A percentile compares a stretch with the other conserved stretches of the same genome.
Conservation (phyloP, 2,329 filamentous ascomycete genomes). For the Ascochyta viciae-villosae region DNA sequence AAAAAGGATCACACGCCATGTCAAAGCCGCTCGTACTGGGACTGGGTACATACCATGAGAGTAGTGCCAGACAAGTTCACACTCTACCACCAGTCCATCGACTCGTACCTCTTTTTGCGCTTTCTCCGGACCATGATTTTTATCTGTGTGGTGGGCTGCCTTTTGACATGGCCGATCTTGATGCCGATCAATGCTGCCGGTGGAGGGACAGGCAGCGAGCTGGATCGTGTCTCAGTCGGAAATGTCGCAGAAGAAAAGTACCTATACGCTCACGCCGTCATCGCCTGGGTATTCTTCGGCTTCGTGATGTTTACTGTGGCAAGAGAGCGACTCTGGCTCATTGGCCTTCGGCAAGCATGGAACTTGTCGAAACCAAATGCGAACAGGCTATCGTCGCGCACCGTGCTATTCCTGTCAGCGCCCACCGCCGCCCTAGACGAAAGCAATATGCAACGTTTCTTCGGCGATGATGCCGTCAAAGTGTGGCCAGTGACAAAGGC, state of each 20-base stretch:
- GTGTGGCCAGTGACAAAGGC: slow-evolving; percentile 85
- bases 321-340: slow-evolving; percentile 87
- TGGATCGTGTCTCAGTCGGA: slow-evolving; percentile 80
- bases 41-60: slow-evolving; percentile 58
- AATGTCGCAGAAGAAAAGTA: slow-evolving; percentile 73
- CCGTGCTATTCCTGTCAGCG: slow-evolving; percentile 87
- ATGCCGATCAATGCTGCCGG: slow-evolving; percentile 91
- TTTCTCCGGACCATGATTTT: slow-evolving; percentile 81
- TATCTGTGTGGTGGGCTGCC: slow-evolving; percentile 82
- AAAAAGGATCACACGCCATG: slow-evolving; percentile 53
- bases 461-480: slow-evolving; percentile 79
- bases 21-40: slow-evolving; percentile 39
- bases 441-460: slow-evolving; percentile 77
- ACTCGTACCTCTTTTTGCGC: slow-evolving; percentile 89
- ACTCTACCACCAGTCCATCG: slow-evolving; percentile 88
- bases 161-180: slow-evolving; percentile 86
- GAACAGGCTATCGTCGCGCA: slow-evolving; percentile 85
- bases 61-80: slow-evolving; percentile 75
- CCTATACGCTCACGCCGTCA: slow-evolving; percentile 78
- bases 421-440: slow-evolving; percentile 80
- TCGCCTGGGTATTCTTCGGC: slow-evolving; percentile 81
- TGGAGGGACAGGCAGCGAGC: slow-evolving; percentile 66
- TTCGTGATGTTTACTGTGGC: slow-evolving; percentile 91
- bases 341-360: slow-evolving; percentile 92
- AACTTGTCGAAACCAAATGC: slow-evolving; percentile 84